phyloP scores from a whole-genome alignment of 1,139 yeast species.

The Taphrina confusa region DNA sequence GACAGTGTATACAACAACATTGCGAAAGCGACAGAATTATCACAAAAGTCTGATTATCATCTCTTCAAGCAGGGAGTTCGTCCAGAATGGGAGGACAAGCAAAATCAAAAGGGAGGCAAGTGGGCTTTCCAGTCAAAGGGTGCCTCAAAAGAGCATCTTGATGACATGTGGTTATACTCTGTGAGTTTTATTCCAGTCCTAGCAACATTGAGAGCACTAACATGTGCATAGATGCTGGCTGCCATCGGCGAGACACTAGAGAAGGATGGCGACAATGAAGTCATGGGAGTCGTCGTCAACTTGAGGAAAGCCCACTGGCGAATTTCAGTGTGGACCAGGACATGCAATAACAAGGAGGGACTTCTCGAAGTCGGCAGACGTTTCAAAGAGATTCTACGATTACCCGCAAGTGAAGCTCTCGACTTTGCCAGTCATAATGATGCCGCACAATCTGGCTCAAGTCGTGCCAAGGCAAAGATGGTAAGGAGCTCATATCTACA shows the following conservation, averaged over 20 bases:
- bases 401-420: conserved; percentile 66
- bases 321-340: conserved; percentile 91
- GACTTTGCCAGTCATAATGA: conserved; percentile 69
- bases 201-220: background rate
- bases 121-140: conserved; percentile 82
- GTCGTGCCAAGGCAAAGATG: conserved; percentile 41
- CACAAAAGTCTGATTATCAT: conserved; percentile 91
- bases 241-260: conserved; percentile 96
- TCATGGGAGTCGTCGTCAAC: conserved; percentile 91
- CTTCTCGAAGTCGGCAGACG: conserved; percentile 60
- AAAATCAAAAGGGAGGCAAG: conserved; percentile 89
- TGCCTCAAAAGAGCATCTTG: conserved; percentile 63
- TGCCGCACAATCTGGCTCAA: conserved; percentile 41
- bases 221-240: conserved; percentile 58
- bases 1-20: conserved; percentile 73
- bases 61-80: conserved; percentile 90
- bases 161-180: conserved; percentile 76
- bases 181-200: conserved; percentile 32
- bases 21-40: conserved; percentile 89
- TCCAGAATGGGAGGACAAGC: conserved; percentile 98
- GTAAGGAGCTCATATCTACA: background rate
- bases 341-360: conserved; percentile 62
- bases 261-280: conserved; percentile 57
- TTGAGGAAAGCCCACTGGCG: conserved; percentile 80
- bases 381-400: conserved; percentile 75